phyloP scores from a whole-genome alignment of 192 early-diverging fungal species.

The Mortierella hygrophila region DNA sequence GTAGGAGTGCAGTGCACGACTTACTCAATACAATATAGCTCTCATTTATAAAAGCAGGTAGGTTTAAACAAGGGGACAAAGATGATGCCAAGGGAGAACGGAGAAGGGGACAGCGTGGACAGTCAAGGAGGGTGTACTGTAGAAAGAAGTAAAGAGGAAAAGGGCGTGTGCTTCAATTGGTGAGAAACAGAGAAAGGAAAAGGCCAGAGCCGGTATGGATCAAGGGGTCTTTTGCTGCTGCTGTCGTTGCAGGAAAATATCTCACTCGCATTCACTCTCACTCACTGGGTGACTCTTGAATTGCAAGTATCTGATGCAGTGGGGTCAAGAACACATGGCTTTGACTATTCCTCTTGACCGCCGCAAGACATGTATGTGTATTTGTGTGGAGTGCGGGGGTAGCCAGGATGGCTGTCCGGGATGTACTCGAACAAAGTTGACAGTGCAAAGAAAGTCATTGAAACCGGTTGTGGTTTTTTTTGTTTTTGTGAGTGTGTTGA shows the following conservation, averaged over 20 bases:
- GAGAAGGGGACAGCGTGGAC: neutral
- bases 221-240: neutral
- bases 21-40: neutral
- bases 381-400: neutral
- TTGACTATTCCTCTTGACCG: neutral
- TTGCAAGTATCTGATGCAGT: neutral
- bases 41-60: neutral
- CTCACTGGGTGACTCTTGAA: too few species aligned
- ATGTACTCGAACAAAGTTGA: neutral
- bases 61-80: neutral
- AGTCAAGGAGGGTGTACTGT: neutral
- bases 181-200: neutral
- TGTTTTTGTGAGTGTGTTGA: neutral
- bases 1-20: too few species aligned
- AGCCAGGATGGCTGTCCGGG: neutral
- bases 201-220: slow-evolving; percentile 15
- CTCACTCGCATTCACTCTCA: neutral
- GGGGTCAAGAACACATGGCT: neutral
- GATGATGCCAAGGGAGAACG: neutral
- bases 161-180: neutral
- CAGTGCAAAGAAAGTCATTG: too few species aligned
- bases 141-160: neutral
- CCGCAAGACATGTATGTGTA: neutral
- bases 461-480: neutral
- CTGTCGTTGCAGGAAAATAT: neutral